phyloP scores from a whole-genome alignment of 129 eudicot genomes.

The Flaveria bidentis region DNA sequence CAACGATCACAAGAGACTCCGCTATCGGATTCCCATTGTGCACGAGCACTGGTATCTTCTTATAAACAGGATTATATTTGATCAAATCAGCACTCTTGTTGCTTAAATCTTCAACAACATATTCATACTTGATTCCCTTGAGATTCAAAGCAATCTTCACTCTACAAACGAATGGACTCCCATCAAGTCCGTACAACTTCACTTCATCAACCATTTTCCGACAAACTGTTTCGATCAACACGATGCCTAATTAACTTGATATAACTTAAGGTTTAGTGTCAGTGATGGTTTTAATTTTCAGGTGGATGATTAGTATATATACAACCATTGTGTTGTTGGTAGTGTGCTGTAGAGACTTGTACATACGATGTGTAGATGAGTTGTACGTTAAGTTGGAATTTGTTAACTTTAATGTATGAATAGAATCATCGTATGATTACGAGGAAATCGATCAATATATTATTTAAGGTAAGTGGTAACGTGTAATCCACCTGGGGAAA shows the following conservation, averaged over 20 bases:
- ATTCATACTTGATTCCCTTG: slow-evolving; percentile 39
- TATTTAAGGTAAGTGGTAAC: too few species aligned
- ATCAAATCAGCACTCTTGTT: slow-evolving; percentile 37
- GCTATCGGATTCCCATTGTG: slow-evolving; percentile 46
- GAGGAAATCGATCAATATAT: too few species aligned
- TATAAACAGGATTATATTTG: slow-evolving; percentile 43
- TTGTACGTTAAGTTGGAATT: neutral
- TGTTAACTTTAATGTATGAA: too few species aligned
- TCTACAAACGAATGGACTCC: slow-evolving; percentile 39
- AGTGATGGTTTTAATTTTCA: too few species aligned
- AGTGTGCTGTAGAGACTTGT: neutral
- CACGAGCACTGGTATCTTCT: slow-evolving; percentile 43
- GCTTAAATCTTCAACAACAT: slow-evolving; percentile 30
- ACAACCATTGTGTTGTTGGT: too few species aligned
- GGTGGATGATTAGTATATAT: too few species aligned
- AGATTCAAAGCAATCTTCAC: slow-evolving; percentile 36
- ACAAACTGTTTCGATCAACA: neutral
- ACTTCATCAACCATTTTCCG: slow-evolving; percentile 33
- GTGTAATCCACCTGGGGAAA: too few species aligned
- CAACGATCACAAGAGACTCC: slow-evolving; percentile 46
- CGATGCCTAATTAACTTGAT: neutral
- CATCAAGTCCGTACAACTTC: slow-evolving; percentile 28
- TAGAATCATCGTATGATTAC: too few species aligned
- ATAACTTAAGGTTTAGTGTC: too few species aligned
- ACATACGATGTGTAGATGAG: neutral